Evolutionary conservation across 176 grass and related monocot species (phyloP).

Genomic region (Carex littledalei): DNA sequence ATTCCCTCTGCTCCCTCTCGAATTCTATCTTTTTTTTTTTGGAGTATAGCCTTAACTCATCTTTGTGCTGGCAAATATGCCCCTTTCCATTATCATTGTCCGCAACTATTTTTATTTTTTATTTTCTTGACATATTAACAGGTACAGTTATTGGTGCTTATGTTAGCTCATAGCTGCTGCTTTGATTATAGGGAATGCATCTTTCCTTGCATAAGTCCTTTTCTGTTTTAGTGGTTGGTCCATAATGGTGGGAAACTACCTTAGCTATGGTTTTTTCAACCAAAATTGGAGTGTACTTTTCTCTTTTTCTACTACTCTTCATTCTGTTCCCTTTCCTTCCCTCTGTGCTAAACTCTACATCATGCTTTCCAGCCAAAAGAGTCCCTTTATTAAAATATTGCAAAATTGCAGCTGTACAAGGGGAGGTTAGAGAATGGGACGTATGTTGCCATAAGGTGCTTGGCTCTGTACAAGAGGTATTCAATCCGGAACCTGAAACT

Average conservation of each 20-base stretch:
- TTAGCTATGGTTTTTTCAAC: neutral
- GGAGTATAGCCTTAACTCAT: neutral
- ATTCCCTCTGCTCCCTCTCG: no score
- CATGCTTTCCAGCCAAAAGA: neutral
- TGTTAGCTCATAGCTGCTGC: neutral
- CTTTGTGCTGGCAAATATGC: neutral
- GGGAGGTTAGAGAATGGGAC: conserved; percentile 84
- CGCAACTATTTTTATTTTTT: neutral
- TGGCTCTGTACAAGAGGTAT: conserved; percentile 69
- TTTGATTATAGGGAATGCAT: neutral
- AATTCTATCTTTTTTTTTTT: neutral
- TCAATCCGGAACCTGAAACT: conserved; percentile 94
- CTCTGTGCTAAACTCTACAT: neutral
- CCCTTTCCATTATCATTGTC: neutral
- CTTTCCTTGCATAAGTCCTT: neutral
- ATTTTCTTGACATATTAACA: neutral
- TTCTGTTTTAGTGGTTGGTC: neutral
- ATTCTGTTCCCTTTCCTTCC: neutral
- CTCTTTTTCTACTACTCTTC: neutral
- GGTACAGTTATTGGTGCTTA: neutral
- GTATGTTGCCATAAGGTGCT: conserved; percentile 80
- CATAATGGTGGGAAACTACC: neutral
- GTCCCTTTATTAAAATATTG: conserved; percentile 3
- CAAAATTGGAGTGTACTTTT: neutral
- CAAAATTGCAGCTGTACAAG: conserved; percentile 74